Evolutionary conservation across 73 alveolate species (phyloP), one percentile per base, ranked within the genome.

Genomic region (Paraurostyla sp.): DNA sequence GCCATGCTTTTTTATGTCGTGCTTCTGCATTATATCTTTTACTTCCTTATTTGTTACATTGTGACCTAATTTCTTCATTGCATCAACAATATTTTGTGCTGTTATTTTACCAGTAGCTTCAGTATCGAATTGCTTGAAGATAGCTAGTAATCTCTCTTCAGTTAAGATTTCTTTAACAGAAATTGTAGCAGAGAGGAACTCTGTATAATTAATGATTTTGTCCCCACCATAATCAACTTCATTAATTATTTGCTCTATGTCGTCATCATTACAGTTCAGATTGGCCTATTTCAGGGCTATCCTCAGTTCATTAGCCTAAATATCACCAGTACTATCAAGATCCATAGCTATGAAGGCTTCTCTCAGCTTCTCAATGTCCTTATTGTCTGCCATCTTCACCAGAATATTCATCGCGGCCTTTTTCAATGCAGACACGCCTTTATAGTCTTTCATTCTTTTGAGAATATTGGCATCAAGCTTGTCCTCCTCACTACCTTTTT

Each of bases 281-380:
- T 52, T 41, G 22, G 40, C 22, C 6, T 29, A 29, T 35, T 13
- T 50, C 45, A 85, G 42, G 23, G 96, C 99, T 78, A 93, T 89
- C 63, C 87, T 90, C 68, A 97, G 92, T 90, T 97, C 99, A 0
- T 84, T 30, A 25, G 91, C 83, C 30, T 88, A 83, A 22, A 97
- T 96, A 84, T 88, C 62, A 27, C 99, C 99, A 51, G 97, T 95
- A 78, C 95, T 84, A 90, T 97, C 96, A 48, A 59, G 71, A 83
- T 97, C 98, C 62, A 97, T 91, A 29, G 94, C 94, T 86, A 87
- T 87, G 92, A 96, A 97, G 29, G 96, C 93, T 49, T 92, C 94
- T 84, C 94, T 88, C 45, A 95, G 94, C 32, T 89, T 87, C 45
- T 92, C 93, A 15, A 97, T 51, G 71, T 94, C 98, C 25, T 94